Base-by-base conservation (phyloP, 1,284 basidiomycete genomes). In the Trichosporon sp. region DNA sequence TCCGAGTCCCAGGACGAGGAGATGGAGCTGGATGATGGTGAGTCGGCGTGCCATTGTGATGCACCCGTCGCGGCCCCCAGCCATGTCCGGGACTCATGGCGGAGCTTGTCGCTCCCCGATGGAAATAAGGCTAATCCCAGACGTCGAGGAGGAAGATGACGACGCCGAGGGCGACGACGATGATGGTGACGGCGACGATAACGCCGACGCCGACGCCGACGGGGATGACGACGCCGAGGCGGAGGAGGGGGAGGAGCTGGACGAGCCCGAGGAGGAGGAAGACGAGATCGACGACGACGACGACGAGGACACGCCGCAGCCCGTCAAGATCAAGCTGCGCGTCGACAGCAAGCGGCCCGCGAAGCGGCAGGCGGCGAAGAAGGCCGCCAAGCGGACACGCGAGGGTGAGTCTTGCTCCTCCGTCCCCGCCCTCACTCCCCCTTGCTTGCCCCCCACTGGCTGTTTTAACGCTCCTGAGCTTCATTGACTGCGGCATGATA, bases 321-420 rank as follows among this genome's bases (percentile, higher is more conserved):
- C 56, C 1, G 56, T 60, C 56, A 60, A 60, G 56, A 60, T 60
- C 56, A 60, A 60, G 56, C 56, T 60, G 2, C 3, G 56, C 2
- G 56, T 60, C 13, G 56, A 60, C 29, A 32, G 18, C 51, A 66
- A 42, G 65, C 51, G 72, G 18, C 72, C 68, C 8, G 68, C 72
- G 23, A 69, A 70, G 21, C 70, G 71, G 72, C 73, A 70, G 51
- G 65, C 62, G 8, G 69, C 51, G n/a, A 75, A 75, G 67, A 65
- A 64, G 68, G 60, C 56, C 1, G 56, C 68, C 1, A 75, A 74
- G 68, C 66, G 60, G 18, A 70, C 64, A 3, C 63, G 47, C 58
- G 72, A 72, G 21, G 69, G 62, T 35, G 67, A 67, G 47, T 44
- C 65, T 42, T 63, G 70, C 71, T 38, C 35, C n/a, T n/a, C n/a